Conservation (phyloP, 768 basidiomycete species). For the Amanita rubescens region DNA sequence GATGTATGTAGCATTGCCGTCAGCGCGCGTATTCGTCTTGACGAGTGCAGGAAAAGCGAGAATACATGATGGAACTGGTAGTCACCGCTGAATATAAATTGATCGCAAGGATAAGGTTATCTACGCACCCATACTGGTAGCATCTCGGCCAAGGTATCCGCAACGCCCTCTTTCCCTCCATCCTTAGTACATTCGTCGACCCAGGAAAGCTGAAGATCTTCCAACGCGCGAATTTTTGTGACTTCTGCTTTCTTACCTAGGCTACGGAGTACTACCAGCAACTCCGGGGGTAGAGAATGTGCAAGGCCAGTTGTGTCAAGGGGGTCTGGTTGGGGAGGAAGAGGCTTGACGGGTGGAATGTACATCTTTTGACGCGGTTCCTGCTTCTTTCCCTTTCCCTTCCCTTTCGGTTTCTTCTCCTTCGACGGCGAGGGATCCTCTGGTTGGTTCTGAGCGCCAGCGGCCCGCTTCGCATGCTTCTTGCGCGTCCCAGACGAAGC, state of each 20-base stretch:
- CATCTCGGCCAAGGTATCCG: conserved; percentile 45
- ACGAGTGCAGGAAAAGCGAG: conserved; percentile 70
- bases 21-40: conserved; percentile 62
- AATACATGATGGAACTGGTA: conserved; percentile 81
- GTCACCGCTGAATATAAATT: conserved; percentile 3
- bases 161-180: conserved; percentile 33
- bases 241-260: conserved; percentile 86
- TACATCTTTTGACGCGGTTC: conserved; percentile 81
- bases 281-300: conserved; percentile 65
- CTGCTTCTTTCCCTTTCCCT: conserved; percentile 49
- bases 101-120: neutral
- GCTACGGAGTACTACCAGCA: conserved; percentile 73
- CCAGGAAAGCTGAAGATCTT: conserved; percentile 71
- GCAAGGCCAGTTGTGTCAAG: conserved; percentile 79
- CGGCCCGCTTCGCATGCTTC: conserved; percentile 87
- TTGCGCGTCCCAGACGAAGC: conserved; percentile 84
- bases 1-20: conserved; percentile 56
- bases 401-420: conserved; percentile 40
- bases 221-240: conserved; percentile 78
- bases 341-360: conserved; percentile 78
- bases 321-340: conserved; percentile 72
- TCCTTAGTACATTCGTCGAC: conserved; percentile 44
- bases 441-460: conserved; percentile 36
- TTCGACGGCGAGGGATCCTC: conserved; percentile 26
- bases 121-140: conserved; percentile 86